Evolutionary conservation across 345 rosid species (phyloP), one percentile per base, ranked within the genome.

Genomic region (Eucalyptus urophylla): DNA sequence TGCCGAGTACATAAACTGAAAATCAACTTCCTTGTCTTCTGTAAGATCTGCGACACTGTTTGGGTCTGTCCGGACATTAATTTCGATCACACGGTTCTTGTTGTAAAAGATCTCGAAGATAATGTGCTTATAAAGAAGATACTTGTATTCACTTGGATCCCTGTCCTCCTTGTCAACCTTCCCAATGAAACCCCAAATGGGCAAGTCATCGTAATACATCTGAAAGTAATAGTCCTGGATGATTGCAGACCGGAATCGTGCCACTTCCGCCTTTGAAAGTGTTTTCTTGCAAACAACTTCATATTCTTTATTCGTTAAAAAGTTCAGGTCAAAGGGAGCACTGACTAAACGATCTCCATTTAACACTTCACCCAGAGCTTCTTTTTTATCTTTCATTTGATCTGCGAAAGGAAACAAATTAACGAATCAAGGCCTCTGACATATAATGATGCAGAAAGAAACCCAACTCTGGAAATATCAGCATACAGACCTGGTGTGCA

Each of bases 121-220:
- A 67, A 92, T 87, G 58, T 93, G 94, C 90, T 92, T 91, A 80
- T 88, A 91, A 50, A 93, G 95, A 86, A 65, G 92, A 53, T 92
- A 92, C 72, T 91, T 92, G 89, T 89, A 92, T 33, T 93, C 93
- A 29, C 92, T 91, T 5, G 93, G 94, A 51, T 92, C 94, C 50
- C 86, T 87, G 44, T 91, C 90, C 86, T 93, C 92, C 89, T 93
- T 93, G 13, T 93, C 95, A 91, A 91, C 92, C 88, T 93, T 93
- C 31, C 95, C 95, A 19, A 93, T 47, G 90, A 93, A 92, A 14
- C 93, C 95, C 95, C 95, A 93, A 47, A 93, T 90, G 49, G 95
- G 95, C 89, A 93, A 85, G 88, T 93, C 95, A 44, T 93, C 95
- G 40, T 93, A 93, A 50, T 93, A 93, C 95, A 93, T 93, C 90